Percentiles rank a stretch among this genome's conserved stretches.
Conservation (phyloP, 805 yeast genomes). For the Dipodascus albidus region DNA sequence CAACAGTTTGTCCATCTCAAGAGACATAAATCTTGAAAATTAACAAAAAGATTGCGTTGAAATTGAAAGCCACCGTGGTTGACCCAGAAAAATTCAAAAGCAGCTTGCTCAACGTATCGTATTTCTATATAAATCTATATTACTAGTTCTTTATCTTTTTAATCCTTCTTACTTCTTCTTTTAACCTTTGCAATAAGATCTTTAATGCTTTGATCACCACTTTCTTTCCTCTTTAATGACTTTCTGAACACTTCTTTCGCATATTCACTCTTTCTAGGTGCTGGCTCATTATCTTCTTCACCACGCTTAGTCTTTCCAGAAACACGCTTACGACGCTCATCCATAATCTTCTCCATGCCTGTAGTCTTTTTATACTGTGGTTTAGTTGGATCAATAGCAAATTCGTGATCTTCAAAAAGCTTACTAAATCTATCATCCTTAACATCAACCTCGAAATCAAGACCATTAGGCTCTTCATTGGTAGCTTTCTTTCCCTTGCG, state of each 20-base stretch:
- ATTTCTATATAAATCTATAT: no score
- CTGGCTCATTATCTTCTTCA: conserved; percentile 1
- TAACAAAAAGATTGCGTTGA: no score
- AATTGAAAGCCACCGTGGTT: no score
- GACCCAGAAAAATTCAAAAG: no score
- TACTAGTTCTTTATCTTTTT: no score
- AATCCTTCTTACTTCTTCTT: not conserved
- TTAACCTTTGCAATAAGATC: conserved; percentile 1
- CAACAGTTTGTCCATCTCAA: no score
- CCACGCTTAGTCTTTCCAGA: not conserved
- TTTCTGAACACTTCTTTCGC: not conserved
- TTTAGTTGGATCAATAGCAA: conserved; percentile 86
- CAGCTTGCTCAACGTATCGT: no score
- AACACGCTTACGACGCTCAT: conserved; percentile 42
- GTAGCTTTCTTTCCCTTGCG: conserved; percentile 32
- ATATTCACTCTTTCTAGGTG: not conserved
- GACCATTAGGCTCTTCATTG: conserved; percentile 27
- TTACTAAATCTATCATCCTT: conserved; percentile 79
- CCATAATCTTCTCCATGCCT: conserved; percentile 73
- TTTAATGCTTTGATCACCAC: not conserved
- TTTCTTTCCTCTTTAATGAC: not conserved
- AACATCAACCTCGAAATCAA: conserved; percentile 51
- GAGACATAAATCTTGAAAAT: no score
- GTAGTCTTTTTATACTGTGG: conserved; percentile 84
- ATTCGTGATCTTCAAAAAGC: conserved; percentile 74